phyloP scores from a whole-genome alignment of 2,329 filamentous ascomycete species.

The Fusarium robinianum region DNA sequence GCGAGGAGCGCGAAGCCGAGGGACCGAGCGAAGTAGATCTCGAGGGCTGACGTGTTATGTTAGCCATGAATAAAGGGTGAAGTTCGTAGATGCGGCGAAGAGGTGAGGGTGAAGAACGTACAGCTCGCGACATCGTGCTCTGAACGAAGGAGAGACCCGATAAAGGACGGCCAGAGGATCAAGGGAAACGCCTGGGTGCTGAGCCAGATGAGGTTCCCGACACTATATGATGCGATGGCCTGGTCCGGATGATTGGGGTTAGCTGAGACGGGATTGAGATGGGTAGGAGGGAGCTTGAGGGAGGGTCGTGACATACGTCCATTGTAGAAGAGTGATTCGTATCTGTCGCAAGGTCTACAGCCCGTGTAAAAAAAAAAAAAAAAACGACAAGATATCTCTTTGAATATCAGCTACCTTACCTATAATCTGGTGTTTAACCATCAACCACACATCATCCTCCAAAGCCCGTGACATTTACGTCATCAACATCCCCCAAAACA shows the following conservation, averaged over 20 bases:
- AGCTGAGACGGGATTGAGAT: constrained; percentile 5
- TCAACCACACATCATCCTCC: too few species aligned
- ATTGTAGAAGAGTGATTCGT: constrained; percentile 14
- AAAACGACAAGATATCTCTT: too few species aligned
- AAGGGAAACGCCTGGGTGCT: constrained; percentile 52
- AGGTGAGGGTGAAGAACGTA: constrained; percentile 23
- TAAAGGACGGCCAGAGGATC: constrained; percentile 53
- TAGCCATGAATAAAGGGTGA: constrained; percentile 1
- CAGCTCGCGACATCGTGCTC: constrained; percentile 40
- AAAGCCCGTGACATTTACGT: too few species aligned
- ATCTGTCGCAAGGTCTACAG: too few species aligned
- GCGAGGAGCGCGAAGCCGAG: constrained; percentile 70
- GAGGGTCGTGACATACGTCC: constrained; percentile 20
- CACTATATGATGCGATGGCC: constrained; percentile 56
- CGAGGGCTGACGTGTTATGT: constrained; percentile 50
- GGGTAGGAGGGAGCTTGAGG: background rate
- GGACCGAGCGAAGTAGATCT: constrained; percentile 74
- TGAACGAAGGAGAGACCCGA: constrained; percentile 49
- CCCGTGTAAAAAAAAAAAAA: too few species aligned
- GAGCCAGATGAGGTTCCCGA: constrained; percentile 58
- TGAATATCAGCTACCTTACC: too few species aligned
- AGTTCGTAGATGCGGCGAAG: background rate
- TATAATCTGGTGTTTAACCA: too few species aligned
- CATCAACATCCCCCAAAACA: background rate
- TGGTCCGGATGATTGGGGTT: constrained; percentile 32